These are phyloP conservation scores for Meripilus lineatus DNA, from an alignment of 1,284 basidiomycete genomes.

Conservation along the genomic window DNA sequence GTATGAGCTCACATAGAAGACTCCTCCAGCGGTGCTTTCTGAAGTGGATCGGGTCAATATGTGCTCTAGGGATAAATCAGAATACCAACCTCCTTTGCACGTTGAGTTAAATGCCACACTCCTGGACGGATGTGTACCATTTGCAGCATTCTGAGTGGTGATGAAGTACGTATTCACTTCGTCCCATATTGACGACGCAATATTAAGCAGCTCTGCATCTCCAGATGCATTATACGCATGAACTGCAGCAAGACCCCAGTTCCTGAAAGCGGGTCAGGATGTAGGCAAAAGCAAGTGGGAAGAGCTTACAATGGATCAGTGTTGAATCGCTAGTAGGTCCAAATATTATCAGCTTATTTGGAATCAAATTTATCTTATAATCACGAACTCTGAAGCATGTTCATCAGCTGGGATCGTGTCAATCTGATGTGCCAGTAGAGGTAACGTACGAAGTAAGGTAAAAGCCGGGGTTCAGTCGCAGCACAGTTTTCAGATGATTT, in stretches of 20 bases:
- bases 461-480: background rate
- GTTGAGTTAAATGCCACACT: slow-evolving; percentile 1
- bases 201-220: slow-evolving; percentile 7
- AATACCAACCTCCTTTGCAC: slow-evolving; percentile 4
- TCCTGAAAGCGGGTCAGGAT: too few species aligned
- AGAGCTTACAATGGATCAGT: too few species aligned
- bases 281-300: too few species aligned
- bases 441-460: too few species aligned
- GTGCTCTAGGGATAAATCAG: background rate
- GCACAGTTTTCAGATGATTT: background rate
- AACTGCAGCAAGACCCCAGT: slow-evolving; percentile 8
- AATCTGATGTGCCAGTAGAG: too few species aligned
- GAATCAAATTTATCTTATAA: too few species aligned
- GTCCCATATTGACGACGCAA: slow-evolving; percentile 8
- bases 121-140: background rate
- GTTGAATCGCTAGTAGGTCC: too few species aligned
- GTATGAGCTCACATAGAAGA: slow-evolving; percentile 4
- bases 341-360: too few species aligned
- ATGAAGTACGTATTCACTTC: slow-evolving; percentile 2
- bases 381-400: too few species aligned
- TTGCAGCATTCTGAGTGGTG: background rate
- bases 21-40: slow-evolving; percentile 2
- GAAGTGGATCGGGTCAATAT: too few species aligned
- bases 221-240: slow-evolving; percentile 12
- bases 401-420: too few species aligned